Conservation (phyloP, 2,329 filamentous ascomycete genomes). For the Fonsecaea monophora region DNA sequence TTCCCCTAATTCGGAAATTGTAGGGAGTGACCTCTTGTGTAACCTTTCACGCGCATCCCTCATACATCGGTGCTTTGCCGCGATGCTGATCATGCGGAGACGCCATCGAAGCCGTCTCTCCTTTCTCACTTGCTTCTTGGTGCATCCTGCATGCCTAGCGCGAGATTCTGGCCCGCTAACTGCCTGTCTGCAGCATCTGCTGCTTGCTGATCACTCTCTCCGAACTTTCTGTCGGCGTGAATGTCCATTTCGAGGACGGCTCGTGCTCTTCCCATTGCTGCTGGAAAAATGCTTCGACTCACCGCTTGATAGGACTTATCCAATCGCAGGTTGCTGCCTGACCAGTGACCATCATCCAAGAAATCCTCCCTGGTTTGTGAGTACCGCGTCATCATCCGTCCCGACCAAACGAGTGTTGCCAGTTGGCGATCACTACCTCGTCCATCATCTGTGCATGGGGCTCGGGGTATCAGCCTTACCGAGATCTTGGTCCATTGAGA, state of each 20-base stretch:
- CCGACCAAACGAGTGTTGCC: not conserved
- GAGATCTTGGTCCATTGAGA: not conserved
- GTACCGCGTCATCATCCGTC: not conserved
- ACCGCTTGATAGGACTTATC: not conserved
- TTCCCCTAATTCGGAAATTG: not conserved
- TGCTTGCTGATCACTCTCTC: not conserved
- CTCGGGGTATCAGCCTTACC: not conserved
- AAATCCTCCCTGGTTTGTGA: not conserved
- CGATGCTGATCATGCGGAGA: not conserved
- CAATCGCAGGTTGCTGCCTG: not conserved
- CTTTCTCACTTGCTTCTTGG: not conserved
- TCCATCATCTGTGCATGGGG: not conserved
- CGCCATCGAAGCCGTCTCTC: not conserved
- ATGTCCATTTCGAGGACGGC: not conserved
- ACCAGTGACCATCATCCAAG: not conserved
- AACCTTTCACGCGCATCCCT: not conserved
- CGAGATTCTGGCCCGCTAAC: not conserved
- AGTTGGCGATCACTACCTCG: not conserved
- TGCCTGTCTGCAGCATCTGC: slow-evolving; percentile 3
- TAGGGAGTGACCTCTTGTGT: not conserved
- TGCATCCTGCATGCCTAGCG: not conserved
- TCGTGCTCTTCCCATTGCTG: not conserved
- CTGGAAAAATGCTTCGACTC: not conserved
- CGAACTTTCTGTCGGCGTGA: not conserved
- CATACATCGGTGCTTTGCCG: not conserved